Conservation (phyloP, 1,139 yeast species). For the Meyerozyma athensensis region DNA sequence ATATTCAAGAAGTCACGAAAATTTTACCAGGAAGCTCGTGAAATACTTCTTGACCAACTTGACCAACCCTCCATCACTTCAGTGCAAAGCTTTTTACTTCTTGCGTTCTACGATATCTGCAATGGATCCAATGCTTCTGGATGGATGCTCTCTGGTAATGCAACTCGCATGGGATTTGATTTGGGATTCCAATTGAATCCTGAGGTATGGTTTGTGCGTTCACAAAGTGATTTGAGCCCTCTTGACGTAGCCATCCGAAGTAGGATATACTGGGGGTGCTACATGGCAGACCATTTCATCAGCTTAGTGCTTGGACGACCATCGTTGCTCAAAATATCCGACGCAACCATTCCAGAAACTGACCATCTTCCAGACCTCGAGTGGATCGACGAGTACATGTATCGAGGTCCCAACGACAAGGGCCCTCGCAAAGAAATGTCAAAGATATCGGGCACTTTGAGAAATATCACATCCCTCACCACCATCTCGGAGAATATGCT, state of each 20-base stretch:
- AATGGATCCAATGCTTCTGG: slow-evolving; percentile 53
- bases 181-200: slow-evolving; percentile 63
- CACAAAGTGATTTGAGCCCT: slow-evolving; percentile 24
- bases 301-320: slow-evolving; percentile 58
- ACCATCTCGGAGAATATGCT: slow-evolving; percentile 51
- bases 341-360: slow-evolving; percentile 59
- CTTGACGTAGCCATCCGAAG: slow-evolving; percentile 52
- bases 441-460: slow-evolving; percentile 45
- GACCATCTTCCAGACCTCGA: slow-evolving; percentile 57
- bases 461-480: slow-evolving; percentile 44
- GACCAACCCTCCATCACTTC: slow-evolving; percentile 40
- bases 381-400: slow-evolving; percentile 48
- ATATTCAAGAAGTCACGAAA: slow-evolving; percentile 32
- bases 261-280: slow-evolving; percentile 65
- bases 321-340: slow-evolving; percentile 49
- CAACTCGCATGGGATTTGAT: slow-evolving; percentile 61
- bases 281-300: slow-evolving; percentile 60
- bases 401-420: slow-evolving; percentile 16
- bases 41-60: slow-evolving; percentile 34
- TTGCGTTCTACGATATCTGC: slow-evolving; percentile 56
- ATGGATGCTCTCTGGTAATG: slow-evolving; percentile 60
- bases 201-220: slow-evolving; percentile 47
- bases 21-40: slow-evolving; percentile 47
- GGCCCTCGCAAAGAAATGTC: slow-evolving; percentile 18
- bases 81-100: slow-evolving; percentile 44